A percentile compares a stretch with the other conserved stretches of the same genome.
Conservation (phyloP, 441 rosid genomes). For the Mallotus japonicus region DNA sequence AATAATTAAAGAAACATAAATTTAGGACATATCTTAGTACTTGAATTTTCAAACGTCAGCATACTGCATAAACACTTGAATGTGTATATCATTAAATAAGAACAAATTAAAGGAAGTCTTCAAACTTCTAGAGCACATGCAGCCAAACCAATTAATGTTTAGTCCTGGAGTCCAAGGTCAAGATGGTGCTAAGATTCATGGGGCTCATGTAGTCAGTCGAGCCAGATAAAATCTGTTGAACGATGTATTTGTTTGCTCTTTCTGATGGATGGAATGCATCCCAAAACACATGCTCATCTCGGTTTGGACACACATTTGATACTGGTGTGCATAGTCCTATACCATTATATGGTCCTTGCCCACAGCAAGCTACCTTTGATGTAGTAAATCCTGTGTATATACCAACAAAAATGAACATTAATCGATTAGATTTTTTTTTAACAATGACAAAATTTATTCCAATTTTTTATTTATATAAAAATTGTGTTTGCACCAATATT, state of each 20-base stretch:
- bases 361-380: slow-evolving; percentile 67
- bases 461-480: no score
- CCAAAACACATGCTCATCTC: slow-evolving; percentile 61
- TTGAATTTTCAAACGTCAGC: no score
- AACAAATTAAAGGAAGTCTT: no score
- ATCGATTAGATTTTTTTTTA: no score
- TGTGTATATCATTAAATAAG: no score
- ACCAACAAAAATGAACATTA: background rate
- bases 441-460: no score
- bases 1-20: no score
- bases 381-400: slow-evolving; percentile 53
- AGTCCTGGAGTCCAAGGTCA: slow-evolving; percentile 51
- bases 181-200: slow-evolving; percentile 61
- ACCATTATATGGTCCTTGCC: slow-evolving; percentile 71
- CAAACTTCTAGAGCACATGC: no score
- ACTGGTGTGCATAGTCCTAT: slow-evolving; percentile 57
- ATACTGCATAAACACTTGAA: no score
- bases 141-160: background rate
- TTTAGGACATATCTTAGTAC: no score
- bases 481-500: no score
- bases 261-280: slow-evolving; percentile 78
- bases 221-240: slow-evolving; percentile 44
- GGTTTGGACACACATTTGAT: slow-evolving; percentile 62
- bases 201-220: slow-evolving; percentile 52
- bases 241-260: slow-evolving; percentile 57